These are phyloP conservation scores for Penicillium italicum DNA, from an alignment of 2,329 filamentous ascomycete species.

Conservation along the genomic window DNA sequence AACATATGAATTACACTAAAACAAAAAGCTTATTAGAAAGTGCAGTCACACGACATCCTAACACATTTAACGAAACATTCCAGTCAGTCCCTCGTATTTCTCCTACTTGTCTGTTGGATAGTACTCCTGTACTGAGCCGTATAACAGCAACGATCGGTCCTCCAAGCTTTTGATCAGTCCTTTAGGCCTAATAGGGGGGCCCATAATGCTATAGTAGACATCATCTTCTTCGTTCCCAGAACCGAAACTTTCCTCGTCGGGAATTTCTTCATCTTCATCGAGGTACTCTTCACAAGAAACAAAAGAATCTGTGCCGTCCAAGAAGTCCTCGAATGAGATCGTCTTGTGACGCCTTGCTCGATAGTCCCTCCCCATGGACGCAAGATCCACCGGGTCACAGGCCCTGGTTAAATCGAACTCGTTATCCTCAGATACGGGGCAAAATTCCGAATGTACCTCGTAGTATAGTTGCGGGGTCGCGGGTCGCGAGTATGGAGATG, in stretches of 20 bases:
- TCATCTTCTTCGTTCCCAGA: not conserved
- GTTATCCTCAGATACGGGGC: not conserved
- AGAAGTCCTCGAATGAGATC: not conserved
- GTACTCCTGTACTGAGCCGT: not conserved
- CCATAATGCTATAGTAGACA: not conserved
- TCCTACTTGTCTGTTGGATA: not conserved
- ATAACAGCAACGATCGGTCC: not conserved
- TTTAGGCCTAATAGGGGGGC: not conserved
- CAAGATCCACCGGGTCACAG: constrained; percentile 14
- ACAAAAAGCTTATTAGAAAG: not conserved
- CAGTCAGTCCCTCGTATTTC: not conserved
- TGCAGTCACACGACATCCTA: not conserved
- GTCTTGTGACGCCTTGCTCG: constrained; percentile 3
- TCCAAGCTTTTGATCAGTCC: not conserved
- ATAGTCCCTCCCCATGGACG: constrained; percentile 9
- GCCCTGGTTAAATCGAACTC: constrained; percentile 9
- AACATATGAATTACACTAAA: not conserved
- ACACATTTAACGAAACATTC: not conserved
- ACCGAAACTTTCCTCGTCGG: not conserved
- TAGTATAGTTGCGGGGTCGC: not conserved
- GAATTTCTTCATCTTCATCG: not conserved
- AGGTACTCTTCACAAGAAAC: not conserved
- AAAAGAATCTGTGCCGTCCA: not conserved
- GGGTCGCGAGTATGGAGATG: not conserved
- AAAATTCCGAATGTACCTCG: not conserved